Base-by-base conservation (phyloP, 306 rosid species). In the Heteromeles arbutifolia region DNA sequence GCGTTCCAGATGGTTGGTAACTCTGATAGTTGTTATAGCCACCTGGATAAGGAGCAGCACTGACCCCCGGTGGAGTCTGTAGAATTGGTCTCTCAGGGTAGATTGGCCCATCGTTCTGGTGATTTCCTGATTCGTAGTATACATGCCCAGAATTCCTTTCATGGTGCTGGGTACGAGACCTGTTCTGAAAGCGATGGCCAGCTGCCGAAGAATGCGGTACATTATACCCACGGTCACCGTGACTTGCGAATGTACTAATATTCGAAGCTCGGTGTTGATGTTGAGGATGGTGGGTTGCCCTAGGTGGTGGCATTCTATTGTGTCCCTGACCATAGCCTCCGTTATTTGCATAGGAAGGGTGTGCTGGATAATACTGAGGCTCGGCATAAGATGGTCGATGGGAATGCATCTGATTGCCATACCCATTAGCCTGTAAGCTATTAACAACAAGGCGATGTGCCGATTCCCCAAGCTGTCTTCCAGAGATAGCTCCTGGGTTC, bases 381-480 rank as follows among this genome's bases (percentile, higher is more conserved):
- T 77, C 69, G 3, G 54, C 75, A 70, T 84, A 80, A 34, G 89
- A 25, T 12, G n/a, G 74, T 26, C 75, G 77, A 1, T 76, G 84
- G 61, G 77, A 81, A 53, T 82, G 83, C 76, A 25, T 79, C 4
- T 62, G 80, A 79, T 79, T 67, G 21, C 39, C 78, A 65, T 81
- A 67, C 26, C 87, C 90, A 76, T 85, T 92, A 24, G 4, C 76
- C 59, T 81, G 92, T 73, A 93, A 80, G 67, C 93, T 87, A 82
- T 87, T 93, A 19, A 41, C 81, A 45, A 90, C 78, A 9, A 93
- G 88, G 44, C 97, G 88, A 67, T 74, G 95, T 29, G 95, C 95
- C 0, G 93, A 91, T 2, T 82, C 90, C 58, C 93, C 96, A 11
- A 89, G 88, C 74, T 86, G 88, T 73, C 76, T 85, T 26, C 98